Base-by-base conservation (phyloP, 2,329 filamentous ascomycete genomes). In the Colletotrichum sp. region DNA sequence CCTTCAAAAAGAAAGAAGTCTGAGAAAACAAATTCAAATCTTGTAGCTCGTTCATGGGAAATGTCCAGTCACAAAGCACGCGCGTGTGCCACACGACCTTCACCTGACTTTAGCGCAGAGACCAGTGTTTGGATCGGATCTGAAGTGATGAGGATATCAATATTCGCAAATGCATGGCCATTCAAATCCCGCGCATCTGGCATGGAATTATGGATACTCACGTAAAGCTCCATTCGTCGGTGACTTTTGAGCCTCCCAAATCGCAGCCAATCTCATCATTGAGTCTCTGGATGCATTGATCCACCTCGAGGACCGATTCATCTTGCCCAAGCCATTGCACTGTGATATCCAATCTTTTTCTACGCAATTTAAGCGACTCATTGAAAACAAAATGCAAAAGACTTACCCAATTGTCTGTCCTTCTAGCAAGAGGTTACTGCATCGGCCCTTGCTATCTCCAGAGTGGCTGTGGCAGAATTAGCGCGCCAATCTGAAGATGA, bases 141-240 rank as follows among this genome's bases (percentile, higher is more conserved):
- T 64, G n/a, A 7, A 24, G 2, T 52, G 43, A n/a, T 43, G 2
- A 5, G 12, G 7, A 13, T 8, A 10, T 18, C 6, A 14, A 16
- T 58, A n/a, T 21, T 21, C 2, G 4, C n/a, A 32, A 61, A 32
- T 16, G 0, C 3, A 1, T 34, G 10, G 4, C 13, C 10, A 16
- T 21, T 16, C 30, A 21, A 10, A 34, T 30, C 0, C 6, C 6
- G 10, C 2, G n/a, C n/a, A 16, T 28, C 14, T 5, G 12, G 12
- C 9, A 12, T 1, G 16, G 16, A 32, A 0, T 36, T 36, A 36
- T 36, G 34, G 7, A 7, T n/a, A 48, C 62, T 64, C 36, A 64
- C 62, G 62, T 64, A 24, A 64, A 64, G 10, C 21, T 38, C 62
- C 62, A 64, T 10, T 43, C 62, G 62, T 43, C 34, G 9, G n/a